phyloP scores from a whole-genome alignment of 495 filamentous ascomycete genomes.

The Rhypophila decipiens region DNA sequence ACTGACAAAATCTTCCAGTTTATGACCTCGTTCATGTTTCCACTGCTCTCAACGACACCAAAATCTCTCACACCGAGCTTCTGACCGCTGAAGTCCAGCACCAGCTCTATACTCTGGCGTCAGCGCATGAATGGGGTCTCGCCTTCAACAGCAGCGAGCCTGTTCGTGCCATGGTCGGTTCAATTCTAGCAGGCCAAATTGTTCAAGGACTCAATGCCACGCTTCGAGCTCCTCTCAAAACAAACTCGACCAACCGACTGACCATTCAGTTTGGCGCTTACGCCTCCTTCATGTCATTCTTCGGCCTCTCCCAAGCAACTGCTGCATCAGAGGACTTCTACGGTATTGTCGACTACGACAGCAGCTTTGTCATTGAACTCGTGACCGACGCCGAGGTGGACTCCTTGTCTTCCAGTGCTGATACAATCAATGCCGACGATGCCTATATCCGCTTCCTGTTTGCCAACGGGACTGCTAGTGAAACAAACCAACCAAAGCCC shows the following conservation, averaged over 20 bases:
- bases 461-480: conserved; percentile 64
- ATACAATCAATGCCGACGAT: conserved; percentile 29
- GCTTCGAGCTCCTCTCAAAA: conserved; percentile 41
- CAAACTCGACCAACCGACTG: conserved; percentile 38
- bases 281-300: conserved; percentile 67
- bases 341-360: conserved; percentile 63
- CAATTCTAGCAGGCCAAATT: conserved; percentile 60
- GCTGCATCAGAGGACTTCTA: conserved; percentile 54
- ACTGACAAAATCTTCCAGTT: conserved; percentile 34
- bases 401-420: conserved; percentile 35
- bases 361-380: conserved; percentile 67
- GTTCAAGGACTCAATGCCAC: conserved; percentile 56
- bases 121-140: conserved; percentile 60
- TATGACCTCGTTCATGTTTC: conserved; percentile 73
- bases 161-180: conserved; percentile 46
- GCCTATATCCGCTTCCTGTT: conserved; percentile 72
- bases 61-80: conserved; percentile 41
- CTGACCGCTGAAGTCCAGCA: conserved; percentile 45
- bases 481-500: conserved; percentile 33
- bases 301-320: conserved; percentile 59
- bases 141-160: conserved; percentile 43
- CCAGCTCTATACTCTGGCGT: conserved; percentile 58
- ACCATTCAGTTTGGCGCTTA: conserved; percentile 64
- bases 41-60: conserved; percentile 58
- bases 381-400: conserved; percentile 48